phyloP scores from a whole-genome alignment of 345 rosid genomes.

The Corchorus olitorius region DNA sequence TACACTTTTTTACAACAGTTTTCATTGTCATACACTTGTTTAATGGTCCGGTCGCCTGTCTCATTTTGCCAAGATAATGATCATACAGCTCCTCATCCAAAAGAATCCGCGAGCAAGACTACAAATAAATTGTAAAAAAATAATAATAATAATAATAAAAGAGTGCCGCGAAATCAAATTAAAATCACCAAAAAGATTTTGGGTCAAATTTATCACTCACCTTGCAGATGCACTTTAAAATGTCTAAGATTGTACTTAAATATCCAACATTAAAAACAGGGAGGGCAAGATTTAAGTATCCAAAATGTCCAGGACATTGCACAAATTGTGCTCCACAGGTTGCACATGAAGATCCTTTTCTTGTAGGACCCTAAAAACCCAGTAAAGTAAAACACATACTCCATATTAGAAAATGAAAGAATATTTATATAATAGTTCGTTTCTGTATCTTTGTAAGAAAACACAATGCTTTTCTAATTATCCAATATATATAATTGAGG shows the following conservation, averaged over 20 bases:
- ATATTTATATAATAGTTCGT: no score
- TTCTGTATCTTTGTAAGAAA: no score
- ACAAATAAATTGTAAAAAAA: conserved; percentile 16
- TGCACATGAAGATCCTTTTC: conserved; percentile 55
- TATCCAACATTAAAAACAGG: conserved; percentile 88
- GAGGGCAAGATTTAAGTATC: conserved; percentile 73
- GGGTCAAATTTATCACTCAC: conserved; percentile 35
- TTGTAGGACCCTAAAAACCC: conserved; percentile 78
- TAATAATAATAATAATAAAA: no score
- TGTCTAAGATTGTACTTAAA: conserved; percentile 62
- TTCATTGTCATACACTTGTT: conserved; percentile 64
- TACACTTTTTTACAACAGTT: conserved; percentile 69
- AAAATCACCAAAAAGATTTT: no score
- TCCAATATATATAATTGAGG: neutral
- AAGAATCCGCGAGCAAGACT: conserved; percentile 81
- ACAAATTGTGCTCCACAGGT: conserved; percentile 65
- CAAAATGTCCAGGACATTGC: conserved; percentile 92
- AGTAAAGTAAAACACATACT: conserved; percentile 15
- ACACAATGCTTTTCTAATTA: no score
- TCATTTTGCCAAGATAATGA: conserved; percentile 69
- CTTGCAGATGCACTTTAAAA: conserved; percentile 93
- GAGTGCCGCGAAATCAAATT: no score
- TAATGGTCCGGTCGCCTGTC: conserved; percentile 69
- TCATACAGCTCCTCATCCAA: conserved; percentile 56
- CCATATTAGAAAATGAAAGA: neutral